Conservation (phyloP, 2,329 filamentous ascomycete species). For the Nothomitra cinnamomea region DNA sequence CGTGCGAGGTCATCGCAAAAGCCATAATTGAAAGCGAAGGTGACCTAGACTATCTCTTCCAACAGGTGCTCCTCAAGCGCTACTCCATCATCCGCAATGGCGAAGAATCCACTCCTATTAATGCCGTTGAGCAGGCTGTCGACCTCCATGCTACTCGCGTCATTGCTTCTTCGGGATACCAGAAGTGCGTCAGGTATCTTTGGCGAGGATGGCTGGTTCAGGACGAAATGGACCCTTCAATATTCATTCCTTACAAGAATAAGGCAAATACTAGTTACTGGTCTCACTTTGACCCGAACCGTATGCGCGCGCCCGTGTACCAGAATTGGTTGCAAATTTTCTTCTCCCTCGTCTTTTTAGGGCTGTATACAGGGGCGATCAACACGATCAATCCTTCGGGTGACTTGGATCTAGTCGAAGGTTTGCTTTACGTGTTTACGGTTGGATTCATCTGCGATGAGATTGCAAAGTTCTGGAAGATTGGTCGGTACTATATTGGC, state of each 20-base stretch:
- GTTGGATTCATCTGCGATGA: conserved; percentile 84
- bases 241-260: conserved; percentile 73
- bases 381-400: conserved; percentile 82
- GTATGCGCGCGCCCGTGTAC: conserved; percentile 82
- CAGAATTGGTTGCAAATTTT: conserved; percentile 82
- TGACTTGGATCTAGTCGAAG: conserved; percentile 70
- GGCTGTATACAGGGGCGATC: conserved; percentile 74
- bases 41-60: conserved; percentile 59
- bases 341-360: conserved; percentile 68
- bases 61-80: conserved; percentile 68
- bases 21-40: conserved; percentile 70
- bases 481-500: conserved; percentile 74
- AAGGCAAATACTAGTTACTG: conserved; percentile 65
- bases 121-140: conserved; percentile 84
- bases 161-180: conserved; percentile 85
- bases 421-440: conserved; percentile 78
- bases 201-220: conserved; percentile 97
- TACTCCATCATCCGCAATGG: conserved; percentile 68
- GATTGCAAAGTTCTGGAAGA: conserved; percentile 77
- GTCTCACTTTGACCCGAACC: conserved; percentile 78
- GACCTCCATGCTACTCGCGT: conserved; percentile 79
- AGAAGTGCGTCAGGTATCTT: conserved; percentile 83
- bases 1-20: conserved; percentile 89
- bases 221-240: conserved; percentile 76
- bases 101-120: conserved; percentile 55